Evolutionary conservation across 176 grass and related monocot species (phyloP).

Genomic region (Oryza australiensis): DNA sequence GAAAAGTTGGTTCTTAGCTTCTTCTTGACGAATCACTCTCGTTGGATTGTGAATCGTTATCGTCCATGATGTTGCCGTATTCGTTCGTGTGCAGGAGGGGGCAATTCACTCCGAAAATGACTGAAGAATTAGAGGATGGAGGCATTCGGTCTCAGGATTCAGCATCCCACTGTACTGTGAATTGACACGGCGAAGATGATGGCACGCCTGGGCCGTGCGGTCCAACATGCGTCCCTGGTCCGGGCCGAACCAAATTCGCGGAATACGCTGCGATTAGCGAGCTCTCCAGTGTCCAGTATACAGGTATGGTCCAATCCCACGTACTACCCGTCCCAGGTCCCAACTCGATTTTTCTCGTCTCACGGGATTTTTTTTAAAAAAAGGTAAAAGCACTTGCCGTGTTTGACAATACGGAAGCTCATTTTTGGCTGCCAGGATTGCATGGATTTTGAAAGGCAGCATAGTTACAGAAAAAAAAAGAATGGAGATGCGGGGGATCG

Average conservation of each 20-base stretch:
- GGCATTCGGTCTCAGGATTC: neutral
- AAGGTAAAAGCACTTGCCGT: neutral
- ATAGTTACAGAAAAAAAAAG: too few species aligned
- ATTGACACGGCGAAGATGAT: neutral
- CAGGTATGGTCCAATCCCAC: neutral
- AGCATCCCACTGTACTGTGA: neutral
- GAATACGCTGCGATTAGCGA: neutral
- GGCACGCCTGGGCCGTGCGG: neutral
- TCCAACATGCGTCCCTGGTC: neutral
- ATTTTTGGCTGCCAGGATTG: too few species aligned
- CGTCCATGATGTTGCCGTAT: neutral
- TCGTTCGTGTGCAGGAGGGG: neutral
- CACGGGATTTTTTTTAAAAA: neutral
- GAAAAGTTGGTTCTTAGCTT: slow-evolving; percentile 9
- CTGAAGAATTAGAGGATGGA: neutral
- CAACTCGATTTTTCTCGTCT: too few species aligned
- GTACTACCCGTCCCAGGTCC: too few species aligned
- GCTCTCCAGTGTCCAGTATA: too few species aligned
- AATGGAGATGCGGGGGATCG: slow-evolving; percentile 94
- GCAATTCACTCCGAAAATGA: neutral
- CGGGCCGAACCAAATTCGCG: neutral
- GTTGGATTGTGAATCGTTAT: neutral
- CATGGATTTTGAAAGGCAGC: too few species aligned
- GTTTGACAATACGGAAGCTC: neutral
- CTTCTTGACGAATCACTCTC: neutral